These are phyloP conservation scores for Kodamaea sp. DNA, from an alignment of 1,139 yeast genomes.

Conservation along the genomic window DNA sequence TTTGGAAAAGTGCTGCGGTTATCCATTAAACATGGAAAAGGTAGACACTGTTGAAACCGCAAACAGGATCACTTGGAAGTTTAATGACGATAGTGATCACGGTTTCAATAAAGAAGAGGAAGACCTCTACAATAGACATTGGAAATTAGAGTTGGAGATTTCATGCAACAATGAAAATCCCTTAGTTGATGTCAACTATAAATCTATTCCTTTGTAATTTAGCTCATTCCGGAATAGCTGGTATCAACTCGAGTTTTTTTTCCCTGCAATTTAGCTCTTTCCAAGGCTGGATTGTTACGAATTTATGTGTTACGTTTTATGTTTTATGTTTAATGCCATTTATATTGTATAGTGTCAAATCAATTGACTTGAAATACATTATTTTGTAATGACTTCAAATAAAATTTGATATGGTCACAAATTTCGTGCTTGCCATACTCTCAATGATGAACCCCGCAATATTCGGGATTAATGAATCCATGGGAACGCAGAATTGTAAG, in stretches of 20 bases:
- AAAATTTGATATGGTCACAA: no score
- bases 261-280: no score
- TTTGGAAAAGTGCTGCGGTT: constrained; percentile 62
- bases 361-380: no score
- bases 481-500: no score
- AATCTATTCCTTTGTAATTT: constrained; percentile 36
- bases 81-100: constrained; percentile 52
- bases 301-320: constrained; percentile 4
- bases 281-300: no score
- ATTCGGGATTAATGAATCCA: no score
- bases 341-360: neutral
- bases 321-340: constrained; percentile 5
- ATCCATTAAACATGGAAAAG: constrained; percentile 54
- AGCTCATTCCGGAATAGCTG: no score
- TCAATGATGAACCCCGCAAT: no score
- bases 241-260: no score
- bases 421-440: no score
- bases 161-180: constrained; percentile 63
- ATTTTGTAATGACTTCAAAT: no score
- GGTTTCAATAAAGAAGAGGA: constrained; percentile 53
- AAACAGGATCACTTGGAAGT: constrained; percentile 48
- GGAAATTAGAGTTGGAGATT: constrained; percentile 58
- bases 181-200: constrained; percentile 59
- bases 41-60: constrained; percentile 51
- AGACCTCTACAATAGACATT: constrained; percentile 49